phyloP scores from a whole-genome alignment of 192 early-diverging fungal genomes.

The Rhizophagus sp. region DNA sequence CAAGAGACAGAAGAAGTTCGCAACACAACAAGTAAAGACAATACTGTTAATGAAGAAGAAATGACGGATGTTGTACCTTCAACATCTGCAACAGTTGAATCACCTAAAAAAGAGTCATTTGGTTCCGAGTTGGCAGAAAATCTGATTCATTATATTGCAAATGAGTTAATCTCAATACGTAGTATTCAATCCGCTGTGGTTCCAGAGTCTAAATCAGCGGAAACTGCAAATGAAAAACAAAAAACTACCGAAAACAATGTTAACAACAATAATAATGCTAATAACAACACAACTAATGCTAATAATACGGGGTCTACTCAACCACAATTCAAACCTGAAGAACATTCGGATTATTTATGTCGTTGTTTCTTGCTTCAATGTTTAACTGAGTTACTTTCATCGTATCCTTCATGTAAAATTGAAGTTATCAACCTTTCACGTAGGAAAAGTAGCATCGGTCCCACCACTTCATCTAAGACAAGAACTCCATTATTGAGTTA shows the following conservation, averaged over 20 bases:
- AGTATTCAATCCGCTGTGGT: not conserved
- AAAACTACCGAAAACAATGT: not conserved
- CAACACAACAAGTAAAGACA: conserved; percentile 23
- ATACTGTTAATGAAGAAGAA: conserved; percentile 30
- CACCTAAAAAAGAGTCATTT: conserved; percentile 42
- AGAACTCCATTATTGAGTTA: conserved; percentile 57
- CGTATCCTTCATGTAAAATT: conserved; percentile 79
- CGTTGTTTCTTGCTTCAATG: conserved; percentile 82
- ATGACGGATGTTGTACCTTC: conserved; percentile 30
- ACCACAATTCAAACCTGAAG: conserved; percentile 31
- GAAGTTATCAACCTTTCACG: conserved; percentile 65
- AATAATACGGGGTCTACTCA: not conserved
- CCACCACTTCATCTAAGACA: conserved; percentile 36
- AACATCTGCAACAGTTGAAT: conserved; percentile 31
- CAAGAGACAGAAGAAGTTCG: conserved; percentile 33
- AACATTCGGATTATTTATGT: conserved; percentile 36
- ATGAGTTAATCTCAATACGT: conserved; percentile 49
- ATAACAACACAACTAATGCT: not conserved
- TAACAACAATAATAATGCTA: not conserved
- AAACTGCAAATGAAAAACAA: not conserved
- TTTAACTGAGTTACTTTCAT: conserved; percentile 83
- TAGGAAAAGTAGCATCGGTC: conserved; percentile 36
- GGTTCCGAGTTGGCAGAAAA: conserved; percentile 48
- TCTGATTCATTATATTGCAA: conserved; percentile 56
- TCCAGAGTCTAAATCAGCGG: not conserved